Conservation (phyloP, 805 yeast genomes). For the Hanseniaspora jakobsenii region DNA sequence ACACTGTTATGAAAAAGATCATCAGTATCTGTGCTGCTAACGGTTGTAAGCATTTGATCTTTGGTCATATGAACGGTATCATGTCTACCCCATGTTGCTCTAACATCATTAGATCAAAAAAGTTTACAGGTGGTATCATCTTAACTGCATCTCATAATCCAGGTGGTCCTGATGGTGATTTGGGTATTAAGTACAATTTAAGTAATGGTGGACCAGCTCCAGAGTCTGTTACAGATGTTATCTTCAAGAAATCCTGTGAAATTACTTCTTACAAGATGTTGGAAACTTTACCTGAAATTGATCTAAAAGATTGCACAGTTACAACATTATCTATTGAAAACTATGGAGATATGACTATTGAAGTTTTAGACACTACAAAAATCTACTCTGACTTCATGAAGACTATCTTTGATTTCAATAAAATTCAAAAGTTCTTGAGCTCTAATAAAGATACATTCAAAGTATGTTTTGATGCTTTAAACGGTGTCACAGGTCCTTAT, state of each 20-base stretch:
- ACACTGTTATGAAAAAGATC: slow-evolving; percentile 65
- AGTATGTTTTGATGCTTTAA: slow-evolving; percentile 76
- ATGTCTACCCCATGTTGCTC: slow-evolving; percentile 95
- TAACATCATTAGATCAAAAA: slow-evolving; percentile 65
- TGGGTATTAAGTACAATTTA: slow-evolving; percentile 91
- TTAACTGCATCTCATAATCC: slow-evolving; percentile 96
- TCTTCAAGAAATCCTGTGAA: slow-evolving; percentile 54
- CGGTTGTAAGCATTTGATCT: slow-evolving; percentile 70
- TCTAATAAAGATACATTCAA: slow-evolving; percentile 48
- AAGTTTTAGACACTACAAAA: slow-evolving; percentile 68
- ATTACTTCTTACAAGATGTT: slow-evolving; percentile 51
- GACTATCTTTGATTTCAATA: slow-evolving; percentile 73
- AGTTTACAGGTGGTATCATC: slow-evolving; percentile 87
- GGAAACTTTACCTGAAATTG: slow-evolving; percentile 49
- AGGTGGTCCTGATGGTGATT: slow-evolving; percentile 85
- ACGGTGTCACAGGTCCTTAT: slow-evolving; percentile 96
- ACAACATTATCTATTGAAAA: slow-evolving; percentile 15
- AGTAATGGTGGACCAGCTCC: slow-evolving; percentile 98
- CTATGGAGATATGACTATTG: slow-evolving; percentile 45
- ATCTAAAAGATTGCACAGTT: slow-evolving; percentile 47
- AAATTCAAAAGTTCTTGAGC: slow-evolving; percentile 60
- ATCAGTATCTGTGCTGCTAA: slow-evolving; percentile 81
- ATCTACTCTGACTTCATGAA: slow-evolving; percentile 72
- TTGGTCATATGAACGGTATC: slow-evolving; percentile 71
- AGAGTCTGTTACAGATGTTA: slow-evolving; percentile 79